Evolutionary conservation across 352 stramenopile genomes (phyloP), one percentile per base, ranked within the genome.

Genomic region (Blastocystis sp.): DNA sequence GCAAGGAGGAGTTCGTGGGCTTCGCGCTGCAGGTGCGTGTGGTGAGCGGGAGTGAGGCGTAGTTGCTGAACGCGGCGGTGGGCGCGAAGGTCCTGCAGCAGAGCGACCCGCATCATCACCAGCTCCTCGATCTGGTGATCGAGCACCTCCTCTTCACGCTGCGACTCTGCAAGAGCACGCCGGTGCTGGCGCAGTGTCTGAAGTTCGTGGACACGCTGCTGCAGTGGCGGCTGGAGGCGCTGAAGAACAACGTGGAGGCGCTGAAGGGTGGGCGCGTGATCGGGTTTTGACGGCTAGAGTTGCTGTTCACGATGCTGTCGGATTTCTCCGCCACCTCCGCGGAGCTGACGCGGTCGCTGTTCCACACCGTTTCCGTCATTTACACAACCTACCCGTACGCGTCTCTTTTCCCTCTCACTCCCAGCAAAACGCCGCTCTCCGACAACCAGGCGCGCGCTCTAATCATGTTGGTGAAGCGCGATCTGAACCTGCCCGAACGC

Each of bases 401-500:
- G 17, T 48, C 19, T 3, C 40, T 10, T 23, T 10, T 43, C 23
- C 5, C 7, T 1, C 7, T 74, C 21, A 74, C 1, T 9, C 7
- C 21, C 45, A 74, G 64, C 17, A 52, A 84, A 11, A 84, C 74
- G 41, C 14, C n/a, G 5, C 38, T 88, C 0, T 79, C 40, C 11
- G 23, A 59, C 19, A 45, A 60, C n/a, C 71, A 89, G 76, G 60
- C 52, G 5, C 21, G 17, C 0, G 93, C 95, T 19, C 89, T 96
- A 41, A 78, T 96, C 65, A 94, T 92, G 86, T 94, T 96, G 79
- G 89, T 96, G 81, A 92, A 92, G 38, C 92, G 92, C 0, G 93
- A 96, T 82, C 62, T 96, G 23, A 92, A 95, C 41, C 92, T 94
- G 38, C 91, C 91, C 67, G 92, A 95, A 74, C 92, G 95, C 78